These are phyloP conservation scores for Kregervanrija fluxuum DNA, from an alignment of 805 yeast species.

Conservation along the genomic window DNA sequence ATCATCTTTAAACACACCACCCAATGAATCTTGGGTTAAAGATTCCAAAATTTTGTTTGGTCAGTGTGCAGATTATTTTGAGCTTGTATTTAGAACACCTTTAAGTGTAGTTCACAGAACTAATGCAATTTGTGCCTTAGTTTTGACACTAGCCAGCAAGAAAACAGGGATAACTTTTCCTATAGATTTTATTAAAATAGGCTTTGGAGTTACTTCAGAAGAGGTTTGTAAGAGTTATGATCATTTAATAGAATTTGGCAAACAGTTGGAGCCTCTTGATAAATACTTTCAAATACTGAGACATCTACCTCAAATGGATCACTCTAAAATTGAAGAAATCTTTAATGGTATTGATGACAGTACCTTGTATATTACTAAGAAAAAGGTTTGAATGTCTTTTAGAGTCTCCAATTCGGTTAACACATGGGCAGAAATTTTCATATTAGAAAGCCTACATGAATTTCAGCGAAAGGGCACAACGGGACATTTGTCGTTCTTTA, in stretches of 20 bases:
- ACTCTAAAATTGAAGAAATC: slow-evolving; percentile 1
- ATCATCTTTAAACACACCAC: slow-evolving; percentile 1
- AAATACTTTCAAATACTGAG: slow-evolving; percentile 18
- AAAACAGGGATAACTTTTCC: slow-evolving; percentile 16
- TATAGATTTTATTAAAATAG: slow-evolving; percentile 6
- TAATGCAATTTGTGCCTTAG: slow-evolving; percentile 19
- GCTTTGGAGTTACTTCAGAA: slow-evolving; percentile 11
- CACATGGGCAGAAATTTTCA: too few relatives aligned
- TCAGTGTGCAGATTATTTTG: slow-evolving; percentile 22
- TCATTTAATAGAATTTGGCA: slow-evolving; percentile 14
- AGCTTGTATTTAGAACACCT: slow-evolving; percentile 24
- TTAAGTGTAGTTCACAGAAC: slow-evolving; percentile 19
- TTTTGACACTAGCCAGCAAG: slow-evolving; percentile 17
- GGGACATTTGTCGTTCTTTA: too few relatives aligned
- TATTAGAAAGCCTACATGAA: too few relatives aligned
- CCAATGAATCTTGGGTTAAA: slow-evolving; percentile 11
- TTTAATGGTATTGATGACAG: not conserved
- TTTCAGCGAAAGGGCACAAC: too few relatives aligned
- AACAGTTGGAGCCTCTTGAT: slow-evolving; percentile 14
- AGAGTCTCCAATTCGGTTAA: too few relatives aligned
- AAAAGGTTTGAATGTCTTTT: too few relatives aligned
- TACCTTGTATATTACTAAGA: too few relatives aligned
- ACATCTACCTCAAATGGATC: slow-evolving; percentile 13
- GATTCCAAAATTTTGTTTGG: slow-evolving; percentile 14
- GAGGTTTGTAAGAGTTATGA: slow-evolving; percentile 21